phyloP scores from a whole-genome alignment of 495 filamentous ascomycete species.

The Echria macrotheca region DNA sequence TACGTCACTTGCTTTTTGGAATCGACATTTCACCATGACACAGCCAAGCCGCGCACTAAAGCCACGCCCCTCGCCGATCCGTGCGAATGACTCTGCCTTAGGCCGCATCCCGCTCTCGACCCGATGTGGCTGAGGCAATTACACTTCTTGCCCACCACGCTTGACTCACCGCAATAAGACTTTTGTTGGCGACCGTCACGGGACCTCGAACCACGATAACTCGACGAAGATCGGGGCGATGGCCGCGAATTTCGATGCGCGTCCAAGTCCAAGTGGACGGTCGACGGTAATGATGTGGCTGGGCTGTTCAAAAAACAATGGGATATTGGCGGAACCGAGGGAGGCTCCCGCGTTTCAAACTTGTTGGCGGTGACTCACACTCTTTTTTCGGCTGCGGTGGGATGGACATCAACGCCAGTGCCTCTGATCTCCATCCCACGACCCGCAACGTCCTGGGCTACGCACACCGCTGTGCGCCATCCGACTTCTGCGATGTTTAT shows the following conservation, averaged over 20 bases:
- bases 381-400: neutral
- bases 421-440: neutral
- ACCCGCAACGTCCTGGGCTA: neutral
- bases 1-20: constrained; percentile 2
- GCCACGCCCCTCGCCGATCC: constrained; percentile 10
- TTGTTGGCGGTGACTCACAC: constrained; percentile 3
- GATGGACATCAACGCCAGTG: neutral
- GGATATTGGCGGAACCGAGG: neutral
- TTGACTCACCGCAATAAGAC: constrained; percentile 11
- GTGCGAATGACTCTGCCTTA: too few species aligned
- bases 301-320: neutral
- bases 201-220: neutral
- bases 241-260: neutral
- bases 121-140: constrained; percentile 13
- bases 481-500: constrained; percentile 1
- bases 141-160: neutral
- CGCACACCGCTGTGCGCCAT: constrained; percentile 7
- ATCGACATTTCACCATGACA: neutral
- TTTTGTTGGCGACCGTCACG: constrained; percentile 10
- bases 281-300: neutral
- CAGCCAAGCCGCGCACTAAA: neutral
- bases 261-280: neutral
- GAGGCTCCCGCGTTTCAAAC: constrained; percentile 9
- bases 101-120: constrained; percentile 2
- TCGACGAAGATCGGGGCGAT: neutral